Conservation (phyloP, 768 basidiomycete genomes). For the Exsudoporus frostii region DNA sequence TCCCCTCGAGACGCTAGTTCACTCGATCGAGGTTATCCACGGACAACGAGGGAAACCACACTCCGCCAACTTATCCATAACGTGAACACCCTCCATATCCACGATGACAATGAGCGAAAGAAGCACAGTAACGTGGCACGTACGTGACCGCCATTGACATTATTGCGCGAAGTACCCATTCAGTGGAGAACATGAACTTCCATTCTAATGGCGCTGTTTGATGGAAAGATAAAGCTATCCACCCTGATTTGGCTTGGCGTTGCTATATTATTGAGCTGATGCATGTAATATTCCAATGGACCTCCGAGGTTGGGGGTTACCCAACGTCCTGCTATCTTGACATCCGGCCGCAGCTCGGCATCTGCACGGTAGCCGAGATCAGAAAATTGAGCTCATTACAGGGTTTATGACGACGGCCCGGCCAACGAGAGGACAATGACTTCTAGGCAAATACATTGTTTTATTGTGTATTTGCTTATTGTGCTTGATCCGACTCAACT, state of each 20-base stretch:
- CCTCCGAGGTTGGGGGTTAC: background rate
- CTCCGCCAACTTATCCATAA: slow-evolving; percentile 25
- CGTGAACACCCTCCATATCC: slow-evolving; percentile 12
- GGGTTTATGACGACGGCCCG: slow-evolving; percentile 1
- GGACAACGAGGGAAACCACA: slow-evolving; percentile 12
- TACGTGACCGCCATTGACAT: slow-evolving; percentile 9
- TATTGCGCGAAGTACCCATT: background rate
- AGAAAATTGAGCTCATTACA: background rate
- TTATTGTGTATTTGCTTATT: no score
- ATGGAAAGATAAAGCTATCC: slow-evolving; percentile 5
- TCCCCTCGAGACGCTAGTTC: background rate
- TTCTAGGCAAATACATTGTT: background rate
- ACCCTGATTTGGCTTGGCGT: slow-evolving; percentile 3
- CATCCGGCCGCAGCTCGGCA: background rate
- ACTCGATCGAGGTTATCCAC: slow-evolving; percentile 11
- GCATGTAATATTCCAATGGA: background rate
- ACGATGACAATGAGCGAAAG: slow-evolving; percentile 1
- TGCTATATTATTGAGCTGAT: background rate
- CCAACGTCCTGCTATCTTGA: background rate
- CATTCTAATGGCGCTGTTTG: slow-evolving; percentile 13
- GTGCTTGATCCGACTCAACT: slow-evolving; percentile 1
- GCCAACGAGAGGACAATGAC: background rate
- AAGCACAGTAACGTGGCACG: slow-evolving; percentile 8
- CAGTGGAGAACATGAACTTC: slow-evolving; percentile 5
- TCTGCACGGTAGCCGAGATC: background rate